phyloP scores from a whole-genome alignment of 2,329 filamentous ascomycete genomes.

The Botrytis elliptica region DNA sequence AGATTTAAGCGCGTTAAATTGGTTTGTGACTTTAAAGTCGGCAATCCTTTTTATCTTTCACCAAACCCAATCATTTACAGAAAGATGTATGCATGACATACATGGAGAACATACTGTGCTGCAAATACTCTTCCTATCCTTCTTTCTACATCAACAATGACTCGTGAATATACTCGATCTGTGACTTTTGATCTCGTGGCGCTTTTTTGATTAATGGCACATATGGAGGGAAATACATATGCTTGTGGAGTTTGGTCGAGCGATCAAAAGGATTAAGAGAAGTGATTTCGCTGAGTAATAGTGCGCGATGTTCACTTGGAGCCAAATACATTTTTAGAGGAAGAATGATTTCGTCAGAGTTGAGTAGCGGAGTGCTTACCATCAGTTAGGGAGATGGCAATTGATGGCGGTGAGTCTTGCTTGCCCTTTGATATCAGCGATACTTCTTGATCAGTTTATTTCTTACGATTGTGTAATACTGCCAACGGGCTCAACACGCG shows the following conservation, averaged over 20 bases:
- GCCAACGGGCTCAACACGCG: accelerated
- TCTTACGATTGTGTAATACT: background rate
- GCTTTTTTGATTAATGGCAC: background rate
- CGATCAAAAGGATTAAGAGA: background rate
- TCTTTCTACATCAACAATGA: accelerated
- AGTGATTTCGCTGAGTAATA: background rate
- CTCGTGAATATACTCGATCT: background rate
- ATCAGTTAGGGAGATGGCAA: background rate
- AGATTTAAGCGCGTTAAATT: accelerated
- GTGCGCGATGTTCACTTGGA: background rate
- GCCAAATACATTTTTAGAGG: background rate
- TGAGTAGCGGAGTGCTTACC: accelerated
- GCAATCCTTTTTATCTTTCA: background rate
- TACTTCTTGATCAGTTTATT: background rate
- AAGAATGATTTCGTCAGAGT: too few relatives aligned
- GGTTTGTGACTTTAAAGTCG: background rate
- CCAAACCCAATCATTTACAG: background rate
- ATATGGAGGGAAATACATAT: background rate
- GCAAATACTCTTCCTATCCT: background rate
- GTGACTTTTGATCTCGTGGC: accelerated
- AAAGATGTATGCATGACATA: background rate
- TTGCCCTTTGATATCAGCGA: background rate
- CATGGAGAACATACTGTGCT: background rate
- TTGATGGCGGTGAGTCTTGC: too few relatives aligned
- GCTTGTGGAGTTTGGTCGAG: background rate